Evolutionary conservation across 208 protist genomes (phyloP), one percentile per base, ranked within the genome.

Genomic region (Leishmania arabica): DNA sequence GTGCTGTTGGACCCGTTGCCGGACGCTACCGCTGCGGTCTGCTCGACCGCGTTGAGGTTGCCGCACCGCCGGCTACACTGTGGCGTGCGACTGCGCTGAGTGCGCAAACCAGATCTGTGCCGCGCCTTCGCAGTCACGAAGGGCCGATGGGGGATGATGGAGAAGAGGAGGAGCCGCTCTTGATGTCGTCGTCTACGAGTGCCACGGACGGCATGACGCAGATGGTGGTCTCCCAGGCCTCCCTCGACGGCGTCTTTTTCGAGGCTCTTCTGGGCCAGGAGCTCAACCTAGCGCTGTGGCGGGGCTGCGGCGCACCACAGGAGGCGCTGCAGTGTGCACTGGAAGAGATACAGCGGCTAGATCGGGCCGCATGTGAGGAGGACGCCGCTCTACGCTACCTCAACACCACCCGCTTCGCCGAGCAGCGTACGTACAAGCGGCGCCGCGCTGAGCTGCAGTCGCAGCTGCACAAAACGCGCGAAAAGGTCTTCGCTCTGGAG

Each of bases 401-500:
- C 27, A 89, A 92, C 60, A 83, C 84, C 4, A 34, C 78, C 0
- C 89, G 89, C 24, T 85, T 69, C 17, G 3, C 81, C 51, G 89
- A 92, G 77, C 89, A 92, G 77, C 85, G 78, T 31, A 42, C 77
- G 40, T 92, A 80, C 78, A 84, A 82, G 60, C 81, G 82, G 17
- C 53, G 78, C 5, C 68, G 86, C 19, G n/a, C n/a, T 19, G 83
- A 85, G 21, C 74, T 83, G 65, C 31, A 79, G 54, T n/a, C 81
- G 58, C 74, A 89, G 54, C 42, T 78, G 19, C 1, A 15, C 17
- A 80, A 84, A 65, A 75, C 82, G 11, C 77, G 77, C 0, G 78
- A 81, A 3, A 94, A 91, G 31, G 84, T 91, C 53, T 42, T 11
- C 1, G 86, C 91, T 19, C 72, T 94, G 53, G 78, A 92, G 78